Evolutionary conservation across 371 early-diverging fungal genomes (phyloP).

Genomic region (Catenaria anguillulae): DNA sequence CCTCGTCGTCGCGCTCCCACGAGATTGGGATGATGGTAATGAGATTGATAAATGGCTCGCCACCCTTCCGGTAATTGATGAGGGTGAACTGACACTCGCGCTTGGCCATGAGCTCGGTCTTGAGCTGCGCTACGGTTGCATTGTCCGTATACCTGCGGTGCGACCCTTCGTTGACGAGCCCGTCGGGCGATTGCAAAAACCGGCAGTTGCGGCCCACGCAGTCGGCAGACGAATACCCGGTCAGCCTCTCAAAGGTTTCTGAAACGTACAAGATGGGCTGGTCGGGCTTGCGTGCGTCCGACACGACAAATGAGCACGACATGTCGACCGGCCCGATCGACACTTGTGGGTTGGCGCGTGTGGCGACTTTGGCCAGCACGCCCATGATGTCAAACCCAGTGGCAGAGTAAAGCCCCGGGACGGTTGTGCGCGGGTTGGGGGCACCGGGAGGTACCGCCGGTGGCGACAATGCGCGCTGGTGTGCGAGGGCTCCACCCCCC

Average conservation of each 20-base stretch:
- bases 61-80: conserved; percentile 47
- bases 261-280: conserved; percentile 38
- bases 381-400: conserved; percentile 47
- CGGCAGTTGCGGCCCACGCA: conserved; percentile 48
- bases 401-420: not conserved
- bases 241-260: conserved; percentile 39
- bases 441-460: not conserved
- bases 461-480: no score
- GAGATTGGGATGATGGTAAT: conserved; percentile 45
- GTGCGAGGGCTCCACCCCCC: no score
- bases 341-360: conserved; percentile 35
- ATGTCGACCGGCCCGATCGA: conserved; percentile 49
- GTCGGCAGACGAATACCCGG: conserved; percentile 37
- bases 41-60: conserved; percentile 51
- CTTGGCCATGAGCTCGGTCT: conserved; percentile 25
- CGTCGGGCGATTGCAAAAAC: conserved; percentile 37
- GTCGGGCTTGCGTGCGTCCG: conserved; percentile 28
- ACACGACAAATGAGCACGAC: conserved; percentile 14
- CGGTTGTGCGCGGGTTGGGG: not conserved
- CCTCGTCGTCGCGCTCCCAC: conserved; percentile 25
- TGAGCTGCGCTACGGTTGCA: conserved; percentile 31
- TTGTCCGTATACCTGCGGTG: conserved; percentile 38
- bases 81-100: conserved; percentile 43
- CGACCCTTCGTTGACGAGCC: conserved; percentile 27
- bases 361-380: conserved; percentile 33